These are phyloP conservation scores for Verbascum thapsus DNA, from an alignment of 257 asterid species.

Conservation along the genomic window DNA sequence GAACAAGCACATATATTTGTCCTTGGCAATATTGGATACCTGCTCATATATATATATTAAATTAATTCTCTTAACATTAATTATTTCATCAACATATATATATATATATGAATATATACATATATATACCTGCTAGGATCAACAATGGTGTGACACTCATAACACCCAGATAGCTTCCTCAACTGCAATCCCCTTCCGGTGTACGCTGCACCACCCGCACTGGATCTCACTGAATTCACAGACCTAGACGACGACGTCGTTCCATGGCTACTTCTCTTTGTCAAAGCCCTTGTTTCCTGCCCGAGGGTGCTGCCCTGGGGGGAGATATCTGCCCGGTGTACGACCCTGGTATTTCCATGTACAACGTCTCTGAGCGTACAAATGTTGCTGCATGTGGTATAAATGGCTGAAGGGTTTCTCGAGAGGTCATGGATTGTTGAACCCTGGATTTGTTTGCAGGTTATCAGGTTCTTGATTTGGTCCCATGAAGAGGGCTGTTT, in stretches of 20 bases:
- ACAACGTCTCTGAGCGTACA: constrained; percentile 62
- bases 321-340: constrained; percentile 57
- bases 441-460: constrained; percentile 55
- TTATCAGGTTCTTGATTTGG: constrained; percentile 63
- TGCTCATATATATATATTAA: constrained; percentile 12
- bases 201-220: constrained; percentile 31
- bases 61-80: background rate
- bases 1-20: constrained; percentile 57
- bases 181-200: constrained; percentile 52
- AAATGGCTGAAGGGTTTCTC: constrained; percentile 16
- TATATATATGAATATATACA: background rate
- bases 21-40: constrained; percentile 60
- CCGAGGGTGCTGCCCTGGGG: constrained; percentile 49
- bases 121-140: constrained; percentile 56
- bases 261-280: constrained; percentile 42
- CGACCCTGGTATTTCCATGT: constrained; percentile 51
- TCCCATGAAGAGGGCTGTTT: constrained; percentile 64
- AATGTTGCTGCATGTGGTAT: constrained; percentile 49
- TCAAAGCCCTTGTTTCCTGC: constrained; percentile 47
- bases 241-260: constrained; percentile 42
- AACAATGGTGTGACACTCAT: constrained; percentile 63
- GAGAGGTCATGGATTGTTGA: constrained; percentile 61
- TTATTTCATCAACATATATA: background rate
- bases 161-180: constrained; percentile 70
- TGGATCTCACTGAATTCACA: constrained; percentile 35